Evolutionary conservation across 1,284 basidiomycete genomes (phyloP).

Genomic region (Malassezia equina): DNA sequence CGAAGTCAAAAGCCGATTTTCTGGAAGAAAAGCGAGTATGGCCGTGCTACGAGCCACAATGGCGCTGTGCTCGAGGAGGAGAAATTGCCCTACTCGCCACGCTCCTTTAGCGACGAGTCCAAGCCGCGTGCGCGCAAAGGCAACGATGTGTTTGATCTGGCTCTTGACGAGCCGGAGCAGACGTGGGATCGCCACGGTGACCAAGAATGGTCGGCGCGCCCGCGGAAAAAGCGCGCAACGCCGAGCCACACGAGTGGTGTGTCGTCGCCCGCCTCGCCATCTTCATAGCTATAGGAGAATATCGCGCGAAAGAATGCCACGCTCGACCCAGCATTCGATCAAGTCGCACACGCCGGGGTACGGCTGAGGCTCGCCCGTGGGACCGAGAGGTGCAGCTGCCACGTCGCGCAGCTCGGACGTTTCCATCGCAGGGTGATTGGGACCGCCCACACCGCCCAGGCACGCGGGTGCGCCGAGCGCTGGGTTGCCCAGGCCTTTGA

Average conservation of each 20-base stretch:
- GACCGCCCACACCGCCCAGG: conserved; percentile 16
- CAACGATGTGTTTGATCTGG: background rate
- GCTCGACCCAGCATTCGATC: conserved; percentile 80
- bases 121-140: background rate
- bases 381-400: background rate
- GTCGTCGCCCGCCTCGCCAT: background rate
- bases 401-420: conserved; percentile 1
- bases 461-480: conserved; percentile 13
- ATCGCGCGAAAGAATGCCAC: conserved; percentile 58
- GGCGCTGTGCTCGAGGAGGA: background rate
- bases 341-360: conserved; percentile 64
- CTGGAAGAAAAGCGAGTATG: conserved; percentile 42
- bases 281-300: conserved; percentile 15
- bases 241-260: background rate
- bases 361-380: conserved; percentile 9
- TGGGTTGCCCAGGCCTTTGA: conserved; percentile 54
- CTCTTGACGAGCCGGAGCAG: conserved; percentile 2
- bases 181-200: conserved; percentile 5
- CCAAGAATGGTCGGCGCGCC: background rate
- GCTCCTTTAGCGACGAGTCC: background rate
- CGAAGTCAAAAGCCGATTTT: conserved; percentile 45
- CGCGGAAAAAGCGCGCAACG: background rate
- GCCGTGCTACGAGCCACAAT: conserved; percentile 12
- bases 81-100: conserved; percentile 16
- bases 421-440: conserved; percentile 6